These are phyloP conservation scores for Murraya paniculata DNA, from an alignment of 345 rosid species.

Conservation along the genomic window DNA sequence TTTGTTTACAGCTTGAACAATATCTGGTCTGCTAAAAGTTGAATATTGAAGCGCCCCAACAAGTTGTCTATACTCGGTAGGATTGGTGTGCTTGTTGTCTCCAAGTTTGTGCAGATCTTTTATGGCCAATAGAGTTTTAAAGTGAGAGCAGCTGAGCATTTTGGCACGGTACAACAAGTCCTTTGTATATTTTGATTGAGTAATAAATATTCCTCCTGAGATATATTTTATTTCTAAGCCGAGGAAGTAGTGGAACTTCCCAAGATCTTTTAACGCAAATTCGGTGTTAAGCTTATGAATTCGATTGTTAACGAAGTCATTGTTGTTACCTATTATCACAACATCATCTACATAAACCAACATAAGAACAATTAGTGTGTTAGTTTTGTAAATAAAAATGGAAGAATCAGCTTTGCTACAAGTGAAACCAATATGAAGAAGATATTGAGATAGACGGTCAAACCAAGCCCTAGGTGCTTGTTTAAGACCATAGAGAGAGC, in stretches of 20 bases:
- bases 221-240: neutral
- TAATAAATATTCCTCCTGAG: neutral
- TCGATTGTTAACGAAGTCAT: neutral
- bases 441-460: neutral
- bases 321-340: no score
- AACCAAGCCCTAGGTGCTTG: neutral
- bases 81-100: neutral
- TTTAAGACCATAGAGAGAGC: neutral
- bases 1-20: no score
- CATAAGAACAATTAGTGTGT: no score
- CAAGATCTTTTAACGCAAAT: neutral
- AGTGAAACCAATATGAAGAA: neutral
- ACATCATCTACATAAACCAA: no score
- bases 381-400: no score
- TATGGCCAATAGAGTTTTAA: no score
- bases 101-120: no score
- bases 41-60: neutral
- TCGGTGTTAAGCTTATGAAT: neutral
- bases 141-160: no score
- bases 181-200: neutral
- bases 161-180: no score
- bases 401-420: neutral
- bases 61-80: neutral
- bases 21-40: no score
- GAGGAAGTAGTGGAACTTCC: neutral